phyloP scores from a whole-genome alignment of 2,329 filamentous ascomycete genomes.

The Cladorrhinum sp. region DNA sequence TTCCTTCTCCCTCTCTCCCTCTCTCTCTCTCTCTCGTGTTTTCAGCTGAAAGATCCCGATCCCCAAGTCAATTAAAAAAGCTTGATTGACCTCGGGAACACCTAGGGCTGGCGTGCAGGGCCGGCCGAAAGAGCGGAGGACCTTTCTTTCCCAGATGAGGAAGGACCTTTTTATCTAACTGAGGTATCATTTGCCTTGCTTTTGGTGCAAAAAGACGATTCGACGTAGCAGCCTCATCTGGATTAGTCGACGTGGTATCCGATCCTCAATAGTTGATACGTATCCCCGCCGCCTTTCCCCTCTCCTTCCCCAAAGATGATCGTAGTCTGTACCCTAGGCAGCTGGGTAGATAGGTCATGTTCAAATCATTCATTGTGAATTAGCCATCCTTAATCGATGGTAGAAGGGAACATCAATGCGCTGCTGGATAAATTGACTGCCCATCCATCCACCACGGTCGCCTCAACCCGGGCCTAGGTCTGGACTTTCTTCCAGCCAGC shows the following conservation, averaged over 20 bases:
- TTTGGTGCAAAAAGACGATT: background rate
- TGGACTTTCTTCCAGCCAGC: background rate
- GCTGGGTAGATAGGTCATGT: too few relatives aligned
- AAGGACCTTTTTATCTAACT: background rate
- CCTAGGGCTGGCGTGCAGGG: too few relatives aligned
- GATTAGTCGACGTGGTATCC: background rate
- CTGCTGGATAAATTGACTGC: background rate
- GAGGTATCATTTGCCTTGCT: too few relatives aligned
- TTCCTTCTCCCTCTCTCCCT: background rate
- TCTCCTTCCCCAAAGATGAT: too few relatives aligned
- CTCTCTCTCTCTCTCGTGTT: background rate
- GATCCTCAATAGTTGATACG: background rate
- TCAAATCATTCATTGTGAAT: too few relatives aligned
- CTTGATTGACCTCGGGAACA: background rate
- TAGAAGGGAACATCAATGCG: background rate
- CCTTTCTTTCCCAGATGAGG: background rate
- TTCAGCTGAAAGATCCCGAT: background rate
- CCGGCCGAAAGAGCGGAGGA: background rate
- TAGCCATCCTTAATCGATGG: too few relatives aligned
- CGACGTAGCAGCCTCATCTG: background rate
- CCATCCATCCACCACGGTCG: background rate
- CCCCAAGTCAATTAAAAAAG: background rate
- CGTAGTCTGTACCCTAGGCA: too few relatives aligned
- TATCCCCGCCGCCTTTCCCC: too few relatives aligned
- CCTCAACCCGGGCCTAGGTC: background rate